Evolutionary conservation across 768 basidiomycete species (phyloP).

Genomic region (Xerocomellus intermedius): DNA sequence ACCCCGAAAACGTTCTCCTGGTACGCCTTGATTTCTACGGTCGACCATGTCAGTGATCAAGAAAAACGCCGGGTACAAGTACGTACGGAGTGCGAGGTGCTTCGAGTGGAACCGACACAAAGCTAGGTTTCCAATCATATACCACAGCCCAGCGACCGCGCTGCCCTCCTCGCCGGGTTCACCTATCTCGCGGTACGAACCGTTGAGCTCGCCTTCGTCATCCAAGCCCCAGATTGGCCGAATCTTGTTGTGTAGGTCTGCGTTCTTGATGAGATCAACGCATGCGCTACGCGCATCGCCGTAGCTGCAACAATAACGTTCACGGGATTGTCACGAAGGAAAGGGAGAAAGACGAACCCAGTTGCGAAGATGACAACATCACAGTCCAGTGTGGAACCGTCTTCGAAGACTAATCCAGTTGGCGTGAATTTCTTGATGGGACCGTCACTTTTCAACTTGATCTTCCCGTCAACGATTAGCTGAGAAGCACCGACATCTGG

Average conservation of each 20-base stretch:
- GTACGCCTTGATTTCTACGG: slow-evolving; percentile 66
- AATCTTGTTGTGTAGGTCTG: slow-evolving; percentile 20
- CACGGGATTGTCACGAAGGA: background rate
- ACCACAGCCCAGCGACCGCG: slow-evolving; percentile 43
- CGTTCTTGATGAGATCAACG: slow-evolving; percentile 19
- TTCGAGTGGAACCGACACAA: slow-evolving; percentile 67
- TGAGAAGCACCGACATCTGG: slow-evolving; percentile 43
- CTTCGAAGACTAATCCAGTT: slow-evolving; percentile 24
- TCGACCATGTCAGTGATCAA: background rate
- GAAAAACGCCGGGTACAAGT: background rate
- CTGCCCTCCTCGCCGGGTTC: slow-evolving; percentile 23
- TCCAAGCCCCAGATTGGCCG: slow-evolving; percentile 31
- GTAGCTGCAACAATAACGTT: slow-evolving; percentile 10
- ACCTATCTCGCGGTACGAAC: slow-evolving; percentile 47
- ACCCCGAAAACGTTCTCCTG: slow-evolving; percentile 45
- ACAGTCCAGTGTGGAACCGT: slow-evolving; percentile 39
- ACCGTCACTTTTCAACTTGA: slow-evolving; percentile 39
- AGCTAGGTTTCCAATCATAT: slow-evolving; percentile 62
- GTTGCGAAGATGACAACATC: slow-evolving; percentile 40
- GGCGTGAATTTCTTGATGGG: slow-evolving; percentile 35
- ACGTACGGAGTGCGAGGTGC: slow-evolving; percentile 63
- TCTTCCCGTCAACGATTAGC: slow-evolving; percentile 44
- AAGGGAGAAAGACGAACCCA: slow-evolving; percentile 20
- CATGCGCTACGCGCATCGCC: slow-evolving; percentile 19
- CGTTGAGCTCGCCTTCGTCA: slow-evolving; percentile 31